These are phyloP conservation scores for Juncus inflexus DNA, from an alignment of 176 grass and related monocot genomes.

Conservation along the genomic window DNA sequence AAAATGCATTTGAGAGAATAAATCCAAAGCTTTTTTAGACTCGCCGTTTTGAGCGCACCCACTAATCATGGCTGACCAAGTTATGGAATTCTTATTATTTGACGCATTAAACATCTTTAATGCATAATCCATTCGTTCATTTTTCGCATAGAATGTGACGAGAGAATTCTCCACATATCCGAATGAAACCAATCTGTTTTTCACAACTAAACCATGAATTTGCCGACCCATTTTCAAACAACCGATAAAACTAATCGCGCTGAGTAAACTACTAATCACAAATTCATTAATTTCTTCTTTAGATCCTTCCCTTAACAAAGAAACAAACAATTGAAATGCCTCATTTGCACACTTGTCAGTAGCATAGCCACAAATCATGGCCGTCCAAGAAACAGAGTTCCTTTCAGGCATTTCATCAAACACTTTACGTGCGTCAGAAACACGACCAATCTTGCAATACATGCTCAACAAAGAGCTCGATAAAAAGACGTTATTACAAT, in stretches of 20 bases:
- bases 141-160: constrained; percentile 63
- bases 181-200: constrained; percentile 45
- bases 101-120: constrained; percentile 45
- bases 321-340: constrained; percentile 45
- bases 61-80: constrained; percentile 71
- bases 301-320: constrained; percentile 40
- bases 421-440: constrained; percentile 43
- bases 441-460: constrained; percentile 54
- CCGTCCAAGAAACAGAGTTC: constrained; percentile 55
- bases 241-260: constrained; percentile 44
- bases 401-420: constrained; percentile 51
- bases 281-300: constrained; percentile 47
- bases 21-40: constrained; percentile 29
- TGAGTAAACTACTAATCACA: constrained; percentile 47
- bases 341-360: constrained; percentile 31
- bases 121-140: constrained; percentile 44
- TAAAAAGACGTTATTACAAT: constrained; percentile 40
- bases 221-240: constrained; percentile 49
- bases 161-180: constrained; percentile 64
- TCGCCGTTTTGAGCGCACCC: constrained; percentile 62
- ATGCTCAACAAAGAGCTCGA: constrained; percentile 51
- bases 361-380: constrained; percentile 65
- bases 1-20: constrained; percentile 62
- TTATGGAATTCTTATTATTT: constrained; percentile 54
- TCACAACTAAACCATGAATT: constrained; percentile 44